phyloP scores from a whole-genome alignment of 106 monocot species.

The Dioscorea dumetorum region DNA sequence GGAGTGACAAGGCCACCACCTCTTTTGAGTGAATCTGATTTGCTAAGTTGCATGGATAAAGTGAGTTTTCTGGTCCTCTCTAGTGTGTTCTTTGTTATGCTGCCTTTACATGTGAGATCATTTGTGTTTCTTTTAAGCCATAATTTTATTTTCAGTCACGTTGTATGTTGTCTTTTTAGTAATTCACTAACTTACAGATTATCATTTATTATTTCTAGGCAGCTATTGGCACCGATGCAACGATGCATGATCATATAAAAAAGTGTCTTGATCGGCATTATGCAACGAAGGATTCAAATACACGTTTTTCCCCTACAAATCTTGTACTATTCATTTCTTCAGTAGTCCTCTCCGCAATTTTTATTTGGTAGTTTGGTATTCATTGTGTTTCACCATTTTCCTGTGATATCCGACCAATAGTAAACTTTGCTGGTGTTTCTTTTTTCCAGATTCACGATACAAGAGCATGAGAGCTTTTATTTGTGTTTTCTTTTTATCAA shows the following conservation, averaged over 20 bases:
- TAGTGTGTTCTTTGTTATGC: neutral
- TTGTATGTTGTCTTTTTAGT: too few species aligned
- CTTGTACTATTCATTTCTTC: slow-evolving; percentile 10
- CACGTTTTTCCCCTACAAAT: slow-evolving; percentile 92
- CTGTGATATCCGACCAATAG: too few species aligned
- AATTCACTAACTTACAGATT: neutral
- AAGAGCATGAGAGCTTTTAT: too few species aligned
- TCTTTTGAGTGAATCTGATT: slow-evolving; percentile 93
- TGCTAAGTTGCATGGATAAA: slow-evolving; percentile 97
- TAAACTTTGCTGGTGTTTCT: too few species aligned
- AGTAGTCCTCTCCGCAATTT: too few species aligned
- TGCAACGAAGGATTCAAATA: slow-evolving; percentile 90
- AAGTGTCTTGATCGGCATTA: slow-evolving; percentile 91
- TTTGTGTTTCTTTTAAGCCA: too few species aligned
- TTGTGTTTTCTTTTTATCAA: too few species aligned
- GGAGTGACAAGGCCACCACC: slow-evolving; percentile 95
- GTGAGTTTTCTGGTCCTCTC: slow-evolving; percentile 18
- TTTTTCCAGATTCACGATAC: too few species aligned
- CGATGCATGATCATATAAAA: slow-evolving; percentile 99
- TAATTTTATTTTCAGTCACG: too few species aligned
- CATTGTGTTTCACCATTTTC: too few species aligned
- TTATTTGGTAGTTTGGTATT: too few species aligned
- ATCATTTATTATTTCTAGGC: slow-evolving; percentile 41
- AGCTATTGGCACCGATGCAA: slow-evolving; percentile 97
- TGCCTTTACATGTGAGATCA: too few species aligned